These are phyloP conservation scores for Simmondsia chinensis DNA, from an alignment of 148 eudicot genomes.

Conservation along the genomic window DNA sequence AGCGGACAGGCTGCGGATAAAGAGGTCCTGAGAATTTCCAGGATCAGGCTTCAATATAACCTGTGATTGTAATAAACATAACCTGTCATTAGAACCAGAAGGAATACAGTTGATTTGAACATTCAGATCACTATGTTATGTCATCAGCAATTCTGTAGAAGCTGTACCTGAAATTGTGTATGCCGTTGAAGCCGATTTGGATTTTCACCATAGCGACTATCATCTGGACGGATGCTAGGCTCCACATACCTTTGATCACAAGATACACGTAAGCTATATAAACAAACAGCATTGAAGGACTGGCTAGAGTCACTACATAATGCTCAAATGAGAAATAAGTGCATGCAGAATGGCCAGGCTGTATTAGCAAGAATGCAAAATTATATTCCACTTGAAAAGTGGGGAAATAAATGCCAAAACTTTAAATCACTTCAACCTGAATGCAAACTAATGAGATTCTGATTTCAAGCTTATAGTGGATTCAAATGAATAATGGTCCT, in stretches of 20 bases:
- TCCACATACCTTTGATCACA: conserved; percentile 73
- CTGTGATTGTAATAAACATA: conserved; percentile 30
- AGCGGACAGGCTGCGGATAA: conserved; percentile 83
- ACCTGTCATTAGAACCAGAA: conserved; percentile 5
- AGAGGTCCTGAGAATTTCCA: conserved; percentile 97
- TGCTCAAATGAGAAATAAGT: too few relatives aligned
- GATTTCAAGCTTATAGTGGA: too few relatives aligned
- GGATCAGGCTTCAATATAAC: conserved; percentile 99
- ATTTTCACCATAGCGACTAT: conserved; percentile 98
- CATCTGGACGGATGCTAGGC: conserved; percentile 98
- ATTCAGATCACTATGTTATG: not conserved
- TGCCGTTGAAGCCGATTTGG: conserved; percentile 99
- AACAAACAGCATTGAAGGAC: conserved; percentile 4
- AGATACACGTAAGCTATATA: conserved; percentile 10
- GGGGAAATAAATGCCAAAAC: too few relatives aligned
- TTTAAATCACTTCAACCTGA: too few relatives aligned
- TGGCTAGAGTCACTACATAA: too few relatives aligned
- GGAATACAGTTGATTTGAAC: not conserved
- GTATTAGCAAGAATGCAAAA: too few relatives aligned
- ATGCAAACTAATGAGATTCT: too few relatives aligned
- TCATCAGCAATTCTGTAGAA: conserved; percentile 2
- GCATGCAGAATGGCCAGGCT: too few relatives aligned
- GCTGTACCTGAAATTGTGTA: conserved; percentile 91
- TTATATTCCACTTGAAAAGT: too few relatives aligned
- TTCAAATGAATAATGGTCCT: too few relatives aligned